phyloP scores from a whole-genome alignment of 139 green algal genomes.

The Yamagishiella unicocca region DNA sequence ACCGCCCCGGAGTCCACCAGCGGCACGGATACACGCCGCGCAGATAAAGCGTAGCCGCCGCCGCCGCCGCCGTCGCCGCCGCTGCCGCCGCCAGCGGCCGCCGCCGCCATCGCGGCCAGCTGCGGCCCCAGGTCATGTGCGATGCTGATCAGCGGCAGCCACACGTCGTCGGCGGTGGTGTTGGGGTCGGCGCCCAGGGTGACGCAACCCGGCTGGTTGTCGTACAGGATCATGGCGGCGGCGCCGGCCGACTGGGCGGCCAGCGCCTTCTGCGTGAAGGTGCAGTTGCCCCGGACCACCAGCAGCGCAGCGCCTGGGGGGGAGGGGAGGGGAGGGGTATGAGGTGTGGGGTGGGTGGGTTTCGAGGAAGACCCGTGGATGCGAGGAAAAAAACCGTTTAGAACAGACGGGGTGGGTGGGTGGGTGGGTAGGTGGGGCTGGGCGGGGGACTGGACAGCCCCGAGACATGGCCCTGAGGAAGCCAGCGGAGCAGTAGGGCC shows the following conservation, averaged over 20 bases:
- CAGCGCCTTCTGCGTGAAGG: conserved; percentile 74
- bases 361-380: background rate
- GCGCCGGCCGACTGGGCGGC: conserved; percentile 64
- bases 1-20: conserved; percentile 64
- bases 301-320: conserved; percentile 54
- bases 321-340: background rate
- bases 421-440: too few relatives aligned
- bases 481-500: too few relatives aligned
- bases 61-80: background rate
- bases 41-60: background rate
- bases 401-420: too few relatives aligned
- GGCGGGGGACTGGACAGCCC: too few relatives aligned
- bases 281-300: conserved; percentile 75
- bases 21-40: conserved; percentile 42
- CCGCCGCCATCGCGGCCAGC: conserved; percentile 28
- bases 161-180: background rate
- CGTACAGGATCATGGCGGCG: conserved; percentile 72
- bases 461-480: too few relatives aligned
- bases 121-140: conserved; percentile 47
- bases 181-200: conserved; percentile 59
- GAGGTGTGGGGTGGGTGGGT: background rate
- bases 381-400: too few relatives aligned
- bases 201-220: conserved; percentile 70
- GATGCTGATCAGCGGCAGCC: conserved; percentile 57
- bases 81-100: background rate